phyloP scores from a whole-genome alignment of 2,329 filamentous ascomycete genomes.

The Tolypocladium pustulatum region DNA sequence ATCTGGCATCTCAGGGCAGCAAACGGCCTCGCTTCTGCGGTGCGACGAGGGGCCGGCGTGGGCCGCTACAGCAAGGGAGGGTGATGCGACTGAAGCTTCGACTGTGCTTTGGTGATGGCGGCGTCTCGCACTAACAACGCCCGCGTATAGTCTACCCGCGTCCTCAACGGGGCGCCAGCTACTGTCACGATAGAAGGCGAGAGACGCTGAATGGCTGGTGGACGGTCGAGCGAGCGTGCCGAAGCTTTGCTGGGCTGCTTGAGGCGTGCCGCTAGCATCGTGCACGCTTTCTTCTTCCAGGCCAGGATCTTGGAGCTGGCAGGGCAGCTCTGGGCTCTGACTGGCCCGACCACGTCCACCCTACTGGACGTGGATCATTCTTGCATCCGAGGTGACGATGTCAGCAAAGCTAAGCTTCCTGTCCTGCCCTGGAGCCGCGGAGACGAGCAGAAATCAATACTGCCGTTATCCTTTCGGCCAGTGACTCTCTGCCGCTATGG shows the following conservation, averaged over 20 bases:
- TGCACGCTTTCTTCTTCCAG: not conserved
- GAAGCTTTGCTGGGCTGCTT: not conserved
- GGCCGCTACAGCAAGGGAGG: not conserved
- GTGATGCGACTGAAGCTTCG: not conserved
- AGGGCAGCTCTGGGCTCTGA: conserved; percentile 2
- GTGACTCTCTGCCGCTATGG: not conserved
- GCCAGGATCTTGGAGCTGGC: not conserved
- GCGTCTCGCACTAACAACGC: not conserved
- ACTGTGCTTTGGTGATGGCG: not conserved
- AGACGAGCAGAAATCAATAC: no score
- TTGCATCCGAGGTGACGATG: not conserved
- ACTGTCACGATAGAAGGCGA: not conserved
- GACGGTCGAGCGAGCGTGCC: not conserved
- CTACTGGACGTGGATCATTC: not conserved
- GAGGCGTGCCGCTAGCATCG: not conserved
- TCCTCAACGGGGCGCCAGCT: not conserved
- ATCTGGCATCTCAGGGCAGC: not conserved
- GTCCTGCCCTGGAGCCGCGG: not conserved
- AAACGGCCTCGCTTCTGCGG: not conserved
- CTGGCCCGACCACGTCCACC: not conserved
- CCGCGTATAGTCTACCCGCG: not conserved
- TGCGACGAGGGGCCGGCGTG: not conserved
- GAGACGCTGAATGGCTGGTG: not conserved
- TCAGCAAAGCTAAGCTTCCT: not conserved
- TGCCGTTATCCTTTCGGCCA: not conserved